phyloP scores from a whole-genome alignment of 495 filamentous ascomycete species.

The Penicillium egyptiacum region DNA sequence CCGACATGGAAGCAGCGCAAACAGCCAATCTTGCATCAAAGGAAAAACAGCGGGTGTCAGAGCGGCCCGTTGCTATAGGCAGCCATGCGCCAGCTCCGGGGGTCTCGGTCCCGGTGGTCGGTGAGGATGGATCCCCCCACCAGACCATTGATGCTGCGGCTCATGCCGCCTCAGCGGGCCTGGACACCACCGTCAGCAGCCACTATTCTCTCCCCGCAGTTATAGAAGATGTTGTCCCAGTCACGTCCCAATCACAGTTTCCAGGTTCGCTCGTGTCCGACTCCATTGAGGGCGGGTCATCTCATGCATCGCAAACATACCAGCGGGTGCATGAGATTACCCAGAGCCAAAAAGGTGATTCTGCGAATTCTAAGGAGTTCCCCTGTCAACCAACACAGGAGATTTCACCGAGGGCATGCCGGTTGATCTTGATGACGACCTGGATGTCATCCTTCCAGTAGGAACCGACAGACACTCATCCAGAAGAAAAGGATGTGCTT shows the following conservation, averaged over 20 bases:
- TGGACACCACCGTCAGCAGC: background rate
- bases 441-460: background rate
- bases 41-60: too few relatives aligned
- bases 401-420: background rate
- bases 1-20: background rate
- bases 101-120: background rate
- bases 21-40: background rate
- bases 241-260: background rate
- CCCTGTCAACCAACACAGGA: background rate
- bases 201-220: background rate
- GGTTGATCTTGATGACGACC: background rate
- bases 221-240: background rate
- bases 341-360: too few relatives aligned
- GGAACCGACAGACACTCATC: background rate
- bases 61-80: background rate
- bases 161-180: background rate
- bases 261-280: background rate
- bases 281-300: background rate
- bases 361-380: background rate
- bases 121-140: background rate
- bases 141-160: background rate
- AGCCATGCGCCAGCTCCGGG: background rate
- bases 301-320: background rate
- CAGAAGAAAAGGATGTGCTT: background rate
- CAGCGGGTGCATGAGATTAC: background rate